Percentiles rank a stretch among this genome's conserved stretches.
These are phyloP conservation scores for Dictyostelium brefeldianum DNA, from an alignment of 78 protist genomes.

Conservation along the genomic window DNA sequence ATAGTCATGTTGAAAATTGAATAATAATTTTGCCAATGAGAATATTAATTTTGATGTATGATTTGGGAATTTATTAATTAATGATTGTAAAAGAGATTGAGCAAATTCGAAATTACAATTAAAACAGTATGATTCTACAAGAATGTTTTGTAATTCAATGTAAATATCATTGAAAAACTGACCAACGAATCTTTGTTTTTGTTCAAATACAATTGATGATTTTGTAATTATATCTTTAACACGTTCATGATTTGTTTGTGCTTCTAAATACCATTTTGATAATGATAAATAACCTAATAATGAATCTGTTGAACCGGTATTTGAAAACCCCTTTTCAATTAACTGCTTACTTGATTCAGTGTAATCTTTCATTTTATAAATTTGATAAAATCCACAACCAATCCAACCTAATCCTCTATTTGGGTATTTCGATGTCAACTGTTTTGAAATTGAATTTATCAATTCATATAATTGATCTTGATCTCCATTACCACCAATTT, in stretches of 20 bases:
- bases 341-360: neutral
- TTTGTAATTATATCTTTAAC: neutral
- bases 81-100: neutral
- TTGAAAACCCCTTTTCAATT: conserved; percentile 39
- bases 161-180: neutral
- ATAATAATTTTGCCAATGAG: conserved; percentile 5
- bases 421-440: neutral
- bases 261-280: conserved; percentile 21
- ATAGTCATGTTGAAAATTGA: neutral
- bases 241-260: neutral
- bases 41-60: neutral
- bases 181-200: neutral
- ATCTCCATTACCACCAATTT: neutral
- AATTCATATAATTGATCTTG: neutral
- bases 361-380: neutral
- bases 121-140: neutral
- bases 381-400: conserved; percentile 26
- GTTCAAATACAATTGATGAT: neutral
- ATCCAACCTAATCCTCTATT: conserved; percentile 41
- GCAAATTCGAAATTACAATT: conserved; percentile 27
- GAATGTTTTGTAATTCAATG: conserved; percentile 18
- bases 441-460: neutral
- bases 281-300: conserved; percentile 46
- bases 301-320: neutral
- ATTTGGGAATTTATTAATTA: neutral